These are phyloP conservation scores for Vachellia collinsii DNA, from an alignment of 306 rosid genomes.

Conservation along the genomic window DNA sequence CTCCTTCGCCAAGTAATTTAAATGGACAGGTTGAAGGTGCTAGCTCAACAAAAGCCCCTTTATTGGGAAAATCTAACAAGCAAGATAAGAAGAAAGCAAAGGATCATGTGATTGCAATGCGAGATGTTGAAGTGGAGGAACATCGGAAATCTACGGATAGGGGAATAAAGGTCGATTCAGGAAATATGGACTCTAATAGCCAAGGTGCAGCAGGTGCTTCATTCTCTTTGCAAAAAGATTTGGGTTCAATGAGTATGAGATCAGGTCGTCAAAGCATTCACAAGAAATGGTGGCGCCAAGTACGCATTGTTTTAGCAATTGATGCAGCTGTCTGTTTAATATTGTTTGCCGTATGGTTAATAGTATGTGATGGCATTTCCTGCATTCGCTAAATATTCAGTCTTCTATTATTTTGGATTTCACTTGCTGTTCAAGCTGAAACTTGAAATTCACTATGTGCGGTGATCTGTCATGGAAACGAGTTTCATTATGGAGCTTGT, in stretches of 20 bases:
- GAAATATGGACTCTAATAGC: conserved; percentile 50
- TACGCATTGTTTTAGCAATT: conserved; percentile 82
- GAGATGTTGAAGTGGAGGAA: conserved; percentile 81
- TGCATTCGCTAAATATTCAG: conserved; percentile 57
- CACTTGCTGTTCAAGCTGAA: conserved; percentile 28
- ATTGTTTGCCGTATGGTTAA: conserved; percentile 73
- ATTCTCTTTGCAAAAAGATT: conserved; percentile 60
- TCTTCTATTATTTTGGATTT: conserved; percentile 29
- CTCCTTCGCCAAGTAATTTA: conserved; percentile 68
- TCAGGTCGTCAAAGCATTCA: conserved; percentile 61
- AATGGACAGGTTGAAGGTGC: conserved; percentile 69
- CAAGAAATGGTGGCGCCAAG: conserved; percentile 88
- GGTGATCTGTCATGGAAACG: conserved; percentile 28
- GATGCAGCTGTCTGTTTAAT: conserved; percentile 77
- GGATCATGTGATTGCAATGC: conserved; percentile 73
- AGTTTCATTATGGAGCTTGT: conserved; percentile 25
- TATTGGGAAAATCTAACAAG: conserved; percentile 72
- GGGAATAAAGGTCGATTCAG: conserved; percentile 64
- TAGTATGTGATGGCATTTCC: conserved; percentile 61
- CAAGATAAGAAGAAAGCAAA: conserved; percentile 83
- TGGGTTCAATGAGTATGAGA: conserved; percentile 68
- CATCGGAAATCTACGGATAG: conserved; percentile 70
- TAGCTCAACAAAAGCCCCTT: conserved; percentile 82
- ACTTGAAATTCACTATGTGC: conserved; percentile 13
- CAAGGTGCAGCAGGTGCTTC: conserved; percentile 65